phyloP scores from a whole-genome alignment of 805 yeast genomes.

The Sugiyamaella americana region DNA sequence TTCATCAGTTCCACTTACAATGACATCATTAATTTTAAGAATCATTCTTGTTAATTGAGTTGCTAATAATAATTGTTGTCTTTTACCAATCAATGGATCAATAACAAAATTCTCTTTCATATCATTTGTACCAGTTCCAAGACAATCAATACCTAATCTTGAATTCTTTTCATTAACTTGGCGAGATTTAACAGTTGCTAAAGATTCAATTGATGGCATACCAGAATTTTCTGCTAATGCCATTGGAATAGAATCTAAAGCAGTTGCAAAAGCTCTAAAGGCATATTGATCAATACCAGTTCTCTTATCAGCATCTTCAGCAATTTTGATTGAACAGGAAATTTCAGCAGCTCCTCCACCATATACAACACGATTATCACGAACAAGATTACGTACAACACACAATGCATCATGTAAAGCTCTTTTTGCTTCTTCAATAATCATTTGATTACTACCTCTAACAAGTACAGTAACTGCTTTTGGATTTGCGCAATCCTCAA shows the following conservation, averaged over 20 bases:
- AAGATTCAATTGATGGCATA: conserved; percentile 83
- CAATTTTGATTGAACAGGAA: conserved; percentile 83
- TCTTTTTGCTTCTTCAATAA: conserved; percentile 93
- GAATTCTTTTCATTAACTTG: conserved; percentile 71
- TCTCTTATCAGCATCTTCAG: conserved; percentile 86
- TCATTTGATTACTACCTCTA: conserved; percentile 96
- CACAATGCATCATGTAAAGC: conserved; percentile 95
- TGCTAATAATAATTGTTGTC: conserved; percentile 90
- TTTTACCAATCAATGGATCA: conserved; percentile 96
- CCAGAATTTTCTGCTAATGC: conserved; percentile 97
- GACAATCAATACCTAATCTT: conserved; percentile 86
- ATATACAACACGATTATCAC: conserved; percentile 91
- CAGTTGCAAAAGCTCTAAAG: conserved; percentile 87
- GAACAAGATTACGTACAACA: conserved; percentile 91
- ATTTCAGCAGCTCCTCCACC: conserved; percentile 99
- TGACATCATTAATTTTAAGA: conserved; percentile 92
- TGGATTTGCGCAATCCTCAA: conserved; percentile 82
- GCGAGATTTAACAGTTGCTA: conserved; percentile 74
- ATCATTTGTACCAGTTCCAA: conserved; percentile 81
- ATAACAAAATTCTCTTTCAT: conserved; percentile 93
- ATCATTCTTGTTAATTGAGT: conserved; percentile 98
- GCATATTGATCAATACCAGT: conserved; percentile 97
- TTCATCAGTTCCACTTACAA: conserved; percentile 79
- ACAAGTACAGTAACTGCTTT: conserved; percentile 89
- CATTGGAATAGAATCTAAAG: conserved; percentile 89